phyloP scores from a whole-genome alignment of 2,329 filamentous ascomycete genomes.

The Alternaria ventricosa region DNA sequence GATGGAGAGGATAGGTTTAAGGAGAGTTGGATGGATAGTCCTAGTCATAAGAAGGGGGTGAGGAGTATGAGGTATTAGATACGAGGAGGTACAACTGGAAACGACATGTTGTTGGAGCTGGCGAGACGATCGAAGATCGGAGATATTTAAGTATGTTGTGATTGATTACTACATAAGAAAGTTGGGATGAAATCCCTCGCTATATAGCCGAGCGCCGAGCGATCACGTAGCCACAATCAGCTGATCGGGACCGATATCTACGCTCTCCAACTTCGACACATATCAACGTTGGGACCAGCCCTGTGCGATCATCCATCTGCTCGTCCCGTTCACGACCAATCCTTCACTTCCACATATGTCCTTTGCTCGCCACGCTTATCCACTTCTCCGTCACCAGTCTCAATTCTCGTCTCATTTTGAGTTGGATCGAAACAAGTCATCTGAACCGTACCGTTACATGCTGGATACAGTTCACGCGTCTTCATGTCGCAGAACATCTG shows the following conservation, averaged over 20 bases:
- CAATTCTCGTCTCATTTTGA: neutral
- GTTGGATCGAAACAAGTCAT: neutral
- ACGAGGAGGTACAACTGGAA: neutral
- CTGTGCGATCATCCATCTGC: neutral
- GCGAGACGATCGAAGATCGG: too few relatives aligned
- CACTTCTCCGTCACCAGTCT: neutral
- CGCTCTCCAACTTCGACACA: too few relatives aligned
- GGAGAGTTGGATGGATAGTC: conserved; percentile 40
- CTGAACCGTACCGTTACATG: neutral
- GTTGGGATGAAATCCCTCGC: too few relatives aligned
- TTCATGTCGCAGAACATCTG: neutral
- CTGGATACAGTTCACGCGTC: neutral
- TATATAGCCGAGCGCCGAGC: too few relatives aligned
- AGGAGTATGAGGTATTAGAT: neutral
- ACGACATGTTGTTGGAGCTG: too few relatives aligned
- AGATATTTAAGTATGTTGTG: too few relatives aligned
- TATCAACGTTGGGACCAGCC: too few relatives aligned
- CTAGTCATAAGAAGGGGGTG: conserved; percentile 23
- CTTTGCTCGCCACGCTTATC: neutral
- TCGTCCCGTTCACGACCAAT: neutral
- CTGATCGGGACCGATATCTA: too few relatives aligned
- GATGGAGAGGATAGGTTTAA: conserved; percentile 36
- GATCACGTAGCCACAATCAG: too few relatives aligned
- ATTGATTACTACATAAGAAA: too few relatives aligned
- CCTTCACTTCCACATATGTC: neutral